phyloP scores from a whole-genome alignment of 768 basidiomycete species.

The Lactarius evosmus region DNA sequence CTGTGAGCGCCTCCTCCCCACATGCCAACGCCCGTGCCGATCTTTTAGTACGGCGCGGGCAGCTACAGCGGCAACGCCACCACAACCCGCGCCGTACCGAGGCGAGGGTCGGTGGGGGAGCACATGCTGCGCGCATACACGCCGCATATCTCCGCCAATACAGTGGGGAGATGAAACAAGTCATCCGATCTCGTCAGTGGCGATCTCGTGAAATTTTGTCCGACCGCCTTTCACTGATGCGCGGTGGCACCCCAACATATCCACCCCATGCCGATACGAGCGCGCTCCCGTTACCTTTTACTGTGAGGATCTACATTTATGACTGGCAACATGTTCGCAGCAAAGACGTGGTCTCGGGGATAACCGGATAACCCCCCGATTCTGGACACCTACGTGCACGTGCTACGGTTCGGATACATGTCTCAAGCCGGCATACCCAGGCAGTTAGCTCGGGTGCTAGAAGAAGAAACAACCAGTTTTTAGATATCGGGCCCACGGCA shows the following conservation, averaged over 20 bases:
- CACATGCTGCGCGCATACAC: neutral
- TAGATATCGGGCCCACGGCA: neutral
- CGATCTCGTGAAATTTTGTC: neutral
- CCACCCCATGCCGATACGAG: too few relatives aligned
- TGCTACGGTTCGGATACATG: too few relatives aligned
- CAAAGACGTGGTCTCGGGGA: too few relatives aligned
- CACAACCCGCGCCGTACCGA: neutral
- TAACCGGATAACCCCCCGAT: too few relatives aligned
- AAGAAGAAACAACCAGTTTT: neutral
- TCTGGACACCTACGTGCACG: too few relatives aligned
- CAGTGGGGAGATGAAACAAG: neutral
- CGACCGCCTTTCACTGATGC: neutral
- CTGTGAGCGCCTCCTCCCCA: neutral
- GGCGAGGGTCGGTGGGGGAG: neutral
- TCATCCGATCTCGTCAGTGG: neutral
- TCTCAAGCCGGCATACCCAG: too few relatives aligned
- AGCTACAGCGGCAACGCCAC: neutral
- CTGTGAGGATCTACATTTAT: too few relatives aligned
- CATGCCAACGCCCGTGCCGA: too few relatives aligned
- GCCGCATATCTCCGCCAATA: neutral
- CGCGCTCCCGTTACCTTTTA: too few relatives aligned
- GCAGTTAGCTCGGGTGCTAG: neutral
- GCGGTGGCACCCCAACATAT: neutral
- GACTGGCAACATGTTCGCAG: too few relatives aligned
- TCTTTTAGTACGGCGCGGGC: neutral